Base-by-base conservation (phyloP, 345 rosid genomes). In the Leavenworthia alabamica region DNA sequence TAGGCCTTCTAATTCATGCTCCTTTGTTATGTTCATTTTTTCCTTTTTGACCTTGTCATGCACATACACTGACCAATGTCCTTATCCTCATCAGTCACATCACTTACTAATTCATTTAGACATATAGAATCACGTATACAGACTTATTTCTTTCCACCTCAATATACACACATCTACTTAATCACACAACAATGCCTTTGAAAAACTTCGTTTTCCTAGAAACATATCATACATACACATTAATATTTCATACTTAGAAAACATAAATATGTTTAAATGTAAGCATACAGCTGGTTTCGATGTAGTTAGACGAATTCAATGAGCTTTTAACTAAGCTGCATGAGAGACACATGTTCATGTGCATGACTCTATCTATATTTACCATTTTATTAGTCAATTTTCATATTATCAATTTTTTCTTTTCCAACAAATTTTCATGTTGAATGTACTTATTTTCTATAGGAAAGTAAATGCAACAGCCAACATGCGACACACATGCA, bases 401-500 rank as follows among this genome's bases (percentile, higher is more conserved):
- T 56, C 65, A 49, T 48, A 28, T 40, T 37, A 57, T 51, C 20
- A 19, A 3, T 20, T 31, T 55, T 28, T 13, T 33, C 40, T 35
- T 28, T 41, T 22, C 50, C 65, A 58, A 20, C 65, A 19, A 49
- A 13, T 3, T 48, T 47, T 67, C 59, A 58, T 59, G 72, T 31
- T 31, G 49, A 67, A 15, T 14, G n/a, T 43, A 67, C 19, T 41
- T 15, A 13, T 4, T 14, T n/a, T 12, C 7, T 23, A 14, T 16
- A 46, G 15, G 49, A 39, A 67, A 49, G 0, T 29, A 23, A 23
- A 59, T 41, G 66, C 72, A 58, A 41, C 60, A 67, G 52, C 53
- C 36, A 67, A 58, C 59, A 59, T 67, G 66, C 53, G 66, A 67
- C 51, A 22, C 65, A 57, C 65, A 58, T 67, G 72, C 72, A 58